Evolutionary conservation across 805 yeast species (phyloP).

Genomic region (Scheffersomyces ergatensis): DNA sequence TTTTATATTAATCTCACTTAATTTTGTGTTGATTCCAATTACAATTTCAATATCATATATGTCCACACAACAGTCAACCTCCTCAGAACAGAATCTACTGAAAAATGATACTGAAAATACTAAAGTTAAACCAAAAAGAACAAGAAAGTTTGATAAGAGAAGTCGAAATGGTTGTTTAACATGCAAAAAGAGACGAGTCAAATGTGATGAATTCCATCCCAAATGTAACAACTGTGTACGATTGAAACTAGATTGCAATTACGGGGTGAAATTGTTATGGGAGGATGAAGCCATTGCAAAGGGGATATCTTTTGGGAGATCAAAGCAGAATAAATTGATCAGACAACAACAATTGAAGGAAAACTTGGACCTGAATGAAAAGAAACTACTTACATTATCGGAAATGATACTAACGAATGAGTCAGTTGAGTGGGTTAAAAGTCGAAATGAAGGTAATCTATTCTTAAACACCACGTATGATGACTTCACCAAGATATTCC

Average conservation of each 20-base stretch:
- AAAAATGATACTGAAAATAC: too few relatives aligned
- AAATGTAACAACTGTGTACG: constrained; percentile 26
- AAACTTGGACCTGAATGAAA: background rate
- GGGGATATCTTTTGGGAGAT: constrained; percentile 37
- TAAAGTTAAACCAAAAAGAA: background rate
- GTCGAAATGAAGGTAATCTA: constrained; percentile 5
- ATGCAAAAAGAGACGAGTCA: constrained; percentile 12
- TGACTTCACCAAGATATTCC: constrained; percentile 12
- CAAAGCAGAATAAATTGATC: constrained; percentile 13
- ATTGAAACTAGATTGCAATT: constrained; percentile 15
- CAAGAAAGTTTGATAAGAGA: constrained; percentile 11
- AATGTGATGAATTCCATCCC: constrained; percentile 27
- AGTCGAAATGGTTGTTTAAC: constrained; percentile 17
- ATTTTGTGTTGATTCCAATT: too few relatives aligned
- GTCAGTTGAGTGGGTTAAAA: constrained; percentile 6
- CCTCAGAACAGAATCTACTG: too few relatives aligned
- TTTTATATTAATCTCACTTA: too few relatives aligned
- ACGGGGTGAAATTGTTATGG: constrained; percentile 21
- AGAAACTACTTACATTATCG: constrained; percentile 7
- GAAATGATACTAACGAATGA: constrained; percentile 6
- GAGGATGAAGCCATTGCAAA: constrained; percentile 34
- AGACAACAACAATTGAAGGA: constrained; percentile 4
- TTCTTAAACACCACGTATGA: constrained; percentile 15
- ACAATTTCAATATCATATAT: too few relatives aligned
- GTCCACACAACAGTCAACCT: too few relatives aligned